phyloP scores from a whole-genome alignment of 441 rosid genomes.

The Populus hybrid region DNA sequence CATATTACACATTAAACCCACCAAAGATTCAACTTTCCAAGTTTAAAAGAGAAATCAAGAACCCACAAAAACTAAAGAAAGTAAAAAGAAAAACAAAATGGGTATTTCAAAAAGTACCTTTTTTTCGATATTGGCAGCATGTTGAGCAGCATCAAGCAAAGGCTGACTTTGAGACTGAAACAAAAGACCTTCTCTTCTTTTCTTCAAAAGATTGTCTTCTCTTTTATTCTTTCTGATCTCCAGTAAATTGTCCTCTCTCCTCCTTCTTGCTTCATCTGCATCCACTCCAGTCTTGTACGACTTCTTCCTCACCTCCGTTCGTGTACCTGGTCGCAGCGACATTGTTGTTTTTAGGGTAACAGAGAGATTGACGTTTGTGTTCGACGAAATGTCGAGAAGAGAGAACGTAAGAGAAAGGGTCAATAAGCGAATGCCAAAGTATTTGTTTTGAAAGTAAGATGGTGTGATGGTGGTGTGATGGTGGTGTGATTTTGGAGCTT shows the following conservation, averaged over 20 bases:
- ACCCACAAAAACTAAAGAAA: neutral
- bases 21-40: neutral
- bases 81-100: neutral
- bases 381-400: conserved; percentile 10
- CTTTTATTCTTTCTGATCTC: conserved; percentile 87
- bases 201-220: conserved; percentile 78
- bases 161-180: conserved; percentile 46
- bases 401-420: neutral
- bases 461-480: neutral
- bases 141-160: conserved; percentile 37
- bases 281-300: conserved; percentile 82
- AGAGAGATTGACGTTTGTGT: neutral
- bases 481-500: neutral
- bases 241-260: conserved; percentile 81
- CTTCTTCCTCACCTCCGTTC: conserved; percentile 69
- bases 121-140: conserved; percentile 47
- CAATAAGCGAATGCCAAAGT: neutral
- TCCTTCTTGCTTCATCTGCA: conserved; percentile 81
- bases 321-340: conserved; percentile 74
- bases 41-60: neutral
- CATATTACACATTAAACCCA: neutral
- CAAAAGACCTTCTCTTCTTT: conserved; percentile 76
- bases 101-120: conserved; percentile 33
- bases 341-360: conserved; percentile 4
- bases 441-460: neutral